phyloP scores from a whole-genome alignment of 192 early-diverging fungal genomes.

The Coemansia sp. region DNA sequence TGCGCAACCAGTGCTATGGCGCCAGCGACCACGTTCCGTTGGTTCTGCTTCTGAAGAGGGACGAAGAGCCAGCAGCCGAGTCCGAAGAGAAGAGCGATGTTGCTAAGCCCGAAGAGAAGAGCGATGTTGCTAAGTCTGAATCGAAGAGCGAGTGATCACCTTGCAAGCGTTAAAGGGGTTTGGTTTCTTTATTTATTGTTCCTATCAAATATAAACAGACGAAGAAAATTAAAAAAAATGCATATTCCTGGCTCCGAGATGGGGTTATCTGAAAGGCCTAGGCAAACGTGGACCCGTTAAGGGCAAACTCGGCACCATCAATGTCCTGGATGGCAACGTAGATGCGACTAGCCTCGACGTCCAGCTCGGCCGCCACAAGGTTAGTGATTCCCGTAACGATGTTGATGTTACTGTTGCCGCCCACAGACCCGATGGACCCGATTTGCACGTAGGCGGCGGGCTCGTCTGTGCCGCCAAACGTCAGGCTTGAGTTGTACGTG shows the following conservation, averaged over 20 bases:
- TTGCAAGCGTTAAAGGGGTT: not conserved
- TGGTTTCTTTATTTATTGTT: too few relatives aligned
- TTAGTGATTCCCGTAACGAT: constrained; percentile 24
- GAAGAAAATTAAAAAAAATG: not conserved
- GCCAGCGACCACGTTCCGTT: constrained; percentile 88
- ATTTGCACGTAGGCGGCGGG: constrained; percentile 23
- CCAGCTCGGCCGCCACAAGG: constrained; percentile 17
- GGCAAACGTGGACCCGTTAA: constrained; percentile 16
- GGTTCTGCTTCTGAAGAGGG: constrained; percentile 54
- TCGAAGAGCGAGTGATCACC: too few relatives aligned
- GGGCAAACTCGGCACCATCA: constrained; percentile 7
- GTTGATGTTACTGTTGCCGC: constrained; percentile 13
- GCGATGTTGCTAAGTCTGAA: not conserved
- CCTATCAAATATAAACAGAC: too few relatives aligned
- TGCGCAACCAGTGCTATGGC: constrained; percentile 76
- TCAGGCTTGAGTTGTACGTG: constrained; percentile 17
- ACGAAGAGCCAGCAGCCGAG: constrained; percentile 13
- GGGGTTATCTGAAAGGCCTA: not conserved
- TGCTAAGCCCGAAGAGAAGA: not conserved
- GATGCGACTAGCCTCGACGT: constrained; percentile 12
- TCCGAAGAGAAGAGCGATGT: not conserved
- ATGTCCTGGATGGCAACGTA: constrained; percentile 24
- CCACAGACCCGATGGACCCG: constrained; percentile 25
- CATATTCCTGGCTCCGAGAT: not conserved
- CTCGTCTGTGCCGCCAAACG: constrained; percentile 21